phyloP scores from a whole-genome alignment of 352 stramenopile species.

The Phytophthora macrochlamydospora region DNA sequence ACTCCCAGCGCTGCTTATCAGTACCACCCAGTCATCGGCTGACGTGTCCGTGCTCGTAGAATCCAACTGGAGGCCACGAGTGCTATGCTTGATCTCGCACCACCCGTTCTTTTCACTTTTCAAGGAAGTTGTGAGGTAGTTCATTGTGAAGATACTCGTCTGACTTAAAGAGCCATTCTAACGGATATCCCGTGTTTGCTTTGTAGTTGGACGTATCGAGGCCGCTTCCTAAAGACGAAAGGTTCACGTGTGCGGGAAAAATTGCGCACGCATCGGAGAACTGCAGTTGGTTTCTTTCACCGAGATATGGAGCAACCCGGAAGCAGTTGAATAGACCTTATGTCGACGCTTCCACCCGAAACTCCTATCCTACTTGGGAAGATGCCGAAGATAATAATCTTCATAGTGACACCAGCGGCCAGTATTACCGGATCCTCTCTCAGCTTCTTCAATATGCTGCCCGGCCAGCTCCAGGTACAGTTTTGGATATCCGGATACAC shows the following conservation, averaged over 20 bases:
- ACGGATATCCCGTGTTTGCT: neutral
- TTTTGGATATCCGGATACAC: slow-evolving; percentile 45
- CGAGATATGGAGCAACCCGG: slow-evolving; percentile 22
- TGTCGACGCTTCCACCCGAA: slow-evolving; percentile 6
- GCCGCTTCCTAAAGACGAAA: slow-evolving; percentile 36
- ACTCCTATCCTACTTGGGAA: slow-evolving; percentile 20
- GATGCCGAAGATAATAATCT: neutral
- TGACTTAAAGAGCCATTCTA: neutral
- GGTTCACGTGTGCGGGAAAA: slow-evolving; percentile 43
- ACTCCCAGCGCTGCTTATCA: neutral
- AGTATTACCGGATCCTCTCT: slow-evolving; percentile 22
- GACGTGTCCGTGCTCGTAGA: slow-evolving; percentile 1
- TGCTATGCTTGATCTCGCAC: slow-evolving; percentile 81
- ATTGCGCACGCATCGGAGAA: slow-evolving; percentile 50
- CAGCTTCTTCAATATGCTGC: slow-evolving; percentile 41
- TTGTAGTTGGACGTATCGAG: slow-evolving; percentile 65
- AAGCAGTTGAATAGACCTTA: slow-evolving; percentile 5
- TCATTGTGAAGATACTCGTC: neutral
- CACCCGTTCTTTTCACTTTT: slow-evolving; percentile 86
- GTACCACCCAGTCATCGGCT: neutral
- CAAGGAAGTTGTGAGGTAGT: slow-evolving; percentile 72
- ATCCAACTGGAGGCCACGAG: slow-evolving; percentile 53
- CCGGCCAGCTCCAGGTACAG: slow-evolving; percentile 35
- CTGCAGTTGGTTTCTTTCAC: slow-evolving; percentile 65
- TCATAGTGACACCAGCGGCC: slow-evolving; percentile 9